Conservation (phyloP, 257 asterid genomes). For the Gentiana straminea region DNA sequence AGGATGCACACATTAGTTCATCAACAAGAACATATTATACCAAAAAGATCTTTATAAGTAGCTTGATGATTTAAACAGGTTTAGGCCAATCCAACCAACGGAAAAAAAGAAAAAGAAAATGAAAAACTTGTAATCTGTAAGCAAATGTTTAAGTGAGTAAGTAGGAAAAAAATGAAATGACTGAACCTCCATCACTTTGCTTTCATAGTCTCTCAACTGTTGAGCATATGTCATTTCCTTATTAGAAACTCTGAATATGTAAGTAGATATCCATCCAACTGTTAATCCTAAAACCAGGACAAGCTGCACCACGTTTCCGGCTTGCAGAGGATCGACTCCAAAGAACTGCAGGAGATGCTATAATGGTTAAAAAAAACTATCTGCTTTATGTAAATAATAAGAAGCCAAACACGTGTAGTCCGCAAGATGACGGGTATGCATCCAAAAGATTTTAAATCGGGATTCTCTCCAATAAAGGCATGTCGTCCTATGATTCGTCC, state of each 20-base stretch:
- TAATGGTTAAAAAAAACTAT: background rate
- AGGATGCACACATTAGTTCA: no score
- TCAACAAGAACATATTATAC: no score
- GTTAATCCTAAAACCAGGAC: slow-evolving; percentile 88
- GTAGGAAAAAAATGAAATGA: background rate
- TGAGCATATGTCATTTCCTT: slow-evolving; percentile 97
- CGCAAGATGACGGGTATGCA: background rate
- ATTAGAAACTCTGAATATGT: slow-evolving; percentile 87
- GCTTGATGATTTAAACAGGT: no score
- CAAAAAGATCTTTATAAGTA: no score
- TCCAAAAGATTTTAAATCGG: no score
- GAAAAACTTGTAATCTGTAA: background rate
- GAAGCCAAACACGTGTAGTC: background rate
- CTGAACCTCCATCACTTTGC: slow-evolving; percentile 85
- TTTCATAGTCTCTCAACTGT: slow-evolving; percentile 85
- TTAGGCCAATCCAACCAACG: background rate
- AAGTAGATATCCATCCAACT: slow-evolving; percentile 91
- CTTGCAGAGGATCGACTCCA: slow-evolving; percentile 85
- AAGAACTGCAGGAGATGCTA: slow-evolving; percentile 41
- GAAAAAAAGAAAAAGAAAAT: background rate
- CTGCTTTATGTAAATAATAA: background rate
- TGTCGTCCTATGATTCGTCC: no score
- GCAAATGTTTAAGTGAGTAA: background rate
- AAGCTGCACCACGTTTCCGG: slow-evolving; percentile 90
- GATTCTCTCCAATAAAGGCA: no score